Evolutionary conservation across 2,329 filamentous ascomycete genomes (phyloP), one percentile per base, ranked within the genome.

Genomic region (Colletotrichum sp.): DNA sequence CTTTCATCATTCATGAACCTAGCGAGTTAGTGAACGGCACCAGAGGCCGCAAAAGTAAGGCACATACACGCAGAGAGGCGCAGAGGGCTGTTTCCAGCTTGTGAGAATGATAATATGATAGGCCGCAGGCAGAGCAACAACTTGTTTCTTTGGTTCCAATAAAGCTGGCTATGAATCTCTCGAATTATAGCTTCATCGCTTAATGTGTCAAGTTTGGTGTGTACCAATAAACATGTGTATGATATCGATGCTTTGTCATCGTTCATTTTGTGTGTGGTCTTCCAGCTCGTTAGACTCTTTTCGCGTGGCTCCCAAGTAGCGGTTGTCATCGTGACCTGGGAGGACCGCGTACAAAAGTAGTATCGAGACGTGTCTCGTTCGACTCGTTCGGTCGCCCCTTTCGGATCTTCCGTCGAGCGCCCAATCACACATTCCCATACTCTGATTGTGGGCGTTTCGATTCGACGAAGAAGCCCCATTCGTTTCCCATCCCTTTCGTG

Each of bases 161-260:
- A 75, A 77, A 72, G 77, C 77, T 77, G 72, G 77, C 75, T 75
- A 78, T 77, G 39, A 74, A 48, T 72, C 71, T 78, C 77, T 78
- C 77, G 71, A 77, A 21, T 21, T 72, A 70, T 78, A 78, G 75
- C 77, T 71, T 78, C 71, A 75, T 77, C 60, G 77, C 71, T 69
- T 74, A 21, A 64, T 9, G 55, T 64, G n/a, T 59, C 52, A 68
- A 70, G 52, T 66, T 60, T 64, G 18, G 28, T 36, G 34, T 70
- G 60, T 75, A 74, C 70, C 64, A 55, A 36, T 21, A 21, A 32
- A 72, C 63, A 71, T 57, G 59, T 69, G 28, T 55, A 12, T 26
- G 24, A 43, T 24, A 64, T 39, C 60, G 61, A 30, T 65, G 73
- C 59, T 59, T 24, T 78, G 59, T 77, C 68, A 60, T 73, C 69